A percentile compares a stretch with the other conserved stretches of the same genome.
phyloP scores from a whole-genome alignment of 345 rosid species.

The Syzygium grande region DNA sequence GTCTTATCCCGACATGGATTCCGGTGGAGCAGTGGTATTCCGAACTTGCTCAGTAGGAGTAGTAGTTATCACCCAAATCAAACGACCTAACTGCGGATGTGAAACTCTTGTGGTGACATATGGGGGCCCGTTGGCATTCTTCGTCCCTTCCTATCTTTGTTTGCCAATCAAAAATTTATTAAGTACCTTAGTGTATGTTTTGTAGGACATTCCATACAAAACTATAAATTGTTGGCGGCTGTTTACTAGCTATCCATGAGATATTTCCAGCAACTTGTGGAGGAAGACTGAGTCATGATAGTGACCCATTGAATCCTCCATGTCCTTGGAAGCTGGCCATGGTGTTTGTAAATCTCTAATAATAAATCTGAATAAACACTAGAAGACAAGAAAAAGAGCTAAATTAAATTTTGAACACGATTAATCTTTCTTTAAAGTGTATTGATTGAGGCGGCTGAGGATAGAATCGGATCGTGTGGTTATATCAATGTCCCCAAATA shows the following conservation, averaged over 20 bases:
- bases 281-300: background rate
- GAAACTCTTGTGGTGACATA: background rate
- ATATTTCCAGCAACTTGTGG: background rate
- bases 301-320: background rate
- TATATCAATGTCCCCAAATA: background rate
- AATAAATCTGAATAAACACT: background rate
- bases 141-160: background rate
- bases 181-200: background rate
- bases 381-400: background rate
- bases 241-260: background rate
- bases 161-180: background rate
- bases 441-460: background rate
- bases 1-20: background rate
- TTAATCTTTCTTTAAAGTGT: background rate
- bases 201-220: background rate
- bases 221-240: background rate
- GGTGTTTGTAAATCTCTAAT: background rate
- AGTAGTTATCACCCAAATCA: background rate
- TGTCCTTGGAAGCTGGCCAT: background rate
- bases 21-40: no score
- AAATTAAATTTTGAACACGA: background rate
- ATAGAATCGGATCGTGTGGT: background rate
- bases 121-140: fast-evolving
- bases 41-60: fast-evolving
- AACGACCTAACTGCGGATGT: fast-evolving